These are phyloP conservation scores for Guadua angustifolia DNA, from an alignment of 176 grass and related monocot genomes.

Conservation along the genomic window DNA sequence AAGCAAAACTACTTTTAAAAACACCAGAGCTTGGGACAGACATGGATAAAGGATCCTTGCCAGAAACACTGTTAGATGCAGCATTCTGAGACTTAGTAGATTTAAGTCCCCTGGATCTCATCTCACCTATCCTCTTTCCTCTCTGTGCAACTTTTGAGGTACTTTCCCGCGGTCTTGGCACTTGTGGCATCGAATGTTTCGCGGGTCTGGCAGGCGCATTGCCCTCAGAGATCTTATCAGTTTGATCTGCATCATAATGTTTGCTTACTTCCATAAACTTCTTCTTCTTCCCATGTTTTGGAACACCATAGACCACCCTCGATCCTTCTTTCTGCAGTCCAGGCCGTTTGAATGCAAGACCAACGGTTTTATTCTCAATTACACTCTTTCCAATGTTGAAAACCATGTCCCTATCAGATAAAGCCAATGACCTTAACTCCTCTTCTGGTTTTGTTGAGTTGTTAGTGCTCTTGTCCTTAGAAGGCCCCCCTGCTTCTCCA, in stretches of 20 bases:
- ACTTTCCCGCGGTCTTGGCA: constrained; percentile 53
- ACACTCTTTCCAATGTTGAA: constrained; percentile 75
- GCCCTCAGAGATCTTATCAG: constrained; percentile 59
- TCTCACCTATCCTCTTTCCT: constrained; percentile 59
- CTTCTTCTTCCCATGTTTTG: constrained; percentile 94
- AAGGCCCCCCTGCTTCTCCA: constrained; percentile 33
- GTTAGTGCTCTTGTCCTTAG: constrained; percentile 39
- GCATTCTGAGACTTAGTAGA: constrained; percentile 57
- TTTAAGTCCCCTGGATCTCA: constrained; percentile 61
- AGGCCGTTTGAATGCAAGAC: constrained; percentile 58
- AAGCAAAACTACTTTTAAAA: constrained; percentile 44
- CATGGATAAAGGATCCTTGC: constrained; percentile 50
- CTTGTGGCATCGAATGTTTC: constrained; percentile 67
- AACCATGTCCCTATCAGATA: constrained; percentile 68
- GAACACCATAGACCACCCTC: constrained; percentile 83
- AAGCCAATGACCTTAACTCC: constrained; percentile 50
- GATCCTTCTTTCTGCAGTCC: constrained; percentile 94
- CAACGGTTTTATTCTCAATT: constrained; percentile 52
- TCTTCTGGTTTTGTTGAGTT: constrained; percentile 51
- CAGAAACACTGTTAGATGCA: constrained; percentile 42
- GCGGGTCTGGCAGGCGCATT: constrained; percentile 57
- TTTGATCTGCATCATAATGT: constrained; percentile 71
- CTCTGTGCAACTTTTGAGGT: constrained; percentile 60
- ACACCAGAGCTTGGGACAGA: constrained; percentile 43
- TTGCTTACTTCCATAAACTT: constrained; percentile 99